These are phyloP conservation scores for Dendrobium nobile DNA, from an alignment of 106 monocot genomes.

Conservation along the genomic window DNA sequence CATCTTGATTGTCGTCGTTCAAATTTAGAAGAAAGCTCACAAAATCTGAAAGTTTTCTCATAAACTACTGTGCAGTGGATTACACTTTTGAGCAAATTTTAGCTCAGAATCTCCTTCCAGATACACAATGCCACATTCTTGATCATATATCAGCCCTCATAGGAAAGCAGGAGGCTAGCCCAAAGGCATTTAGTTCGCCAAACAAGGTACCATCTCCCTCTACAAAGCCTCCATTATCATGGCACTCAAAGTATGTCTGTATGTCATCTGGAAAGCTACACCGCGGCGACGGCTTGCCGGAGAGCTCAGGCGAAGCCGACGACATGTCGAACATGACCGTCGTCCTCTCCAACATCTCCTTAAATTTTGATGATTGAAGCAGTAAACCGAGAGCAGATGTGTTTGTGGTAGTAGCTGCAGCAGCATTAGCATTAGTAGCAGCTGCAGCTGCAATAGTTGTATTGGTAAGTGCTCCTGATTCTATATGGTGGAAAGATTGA, in stretches of 20 bases:
- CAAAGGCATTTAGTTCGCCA: constrained; percentile 35
- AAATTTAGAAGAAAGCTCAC: too few species aligned
- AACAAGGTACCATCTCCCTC: constrained; percentile 45
- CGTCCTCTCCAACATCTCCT: constrained; percentile 38
- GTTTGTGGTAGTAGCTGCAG: background rate
- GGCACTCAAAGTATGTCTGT: constrained; percentile 54
- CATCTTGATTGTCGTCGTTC: too few species aligned
- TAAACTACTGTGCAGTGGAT: too few species aligned
- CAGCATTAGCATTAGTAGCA: background rate
- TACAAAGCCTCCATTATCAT: constrained; percentile 6
- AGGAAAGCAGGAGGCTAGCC: constrained; percentile 30
- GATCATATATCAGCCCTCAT: constrained; percentile 36
- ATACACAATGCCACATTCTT: too few species aligned
- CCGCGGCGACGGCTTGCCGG: constrained; percentile 2
- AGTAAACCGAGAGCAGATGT: constrained; percentile 28
- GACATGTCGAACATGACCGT: constrained; percentile 2
- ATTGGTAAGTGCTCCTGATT: background rate
- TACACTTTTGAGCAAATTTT: too few species aligned
- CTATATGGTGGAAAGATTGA: too few species aligned
- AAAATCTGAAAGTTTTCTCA: too few species aligned
- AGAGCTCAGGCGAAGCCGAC: background rate
- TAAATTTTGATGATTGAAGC: constrained; percentile 38
- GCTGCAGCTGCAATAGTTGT: background rate
- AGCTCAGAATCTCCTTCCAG: too few species aligned
- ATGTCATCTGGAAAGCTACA: constrained; percentile 58